phyloP scores from a whole-genome alignment of 768 basidiomycete species.

The Brasilioporus rufonigricans region DNA sequence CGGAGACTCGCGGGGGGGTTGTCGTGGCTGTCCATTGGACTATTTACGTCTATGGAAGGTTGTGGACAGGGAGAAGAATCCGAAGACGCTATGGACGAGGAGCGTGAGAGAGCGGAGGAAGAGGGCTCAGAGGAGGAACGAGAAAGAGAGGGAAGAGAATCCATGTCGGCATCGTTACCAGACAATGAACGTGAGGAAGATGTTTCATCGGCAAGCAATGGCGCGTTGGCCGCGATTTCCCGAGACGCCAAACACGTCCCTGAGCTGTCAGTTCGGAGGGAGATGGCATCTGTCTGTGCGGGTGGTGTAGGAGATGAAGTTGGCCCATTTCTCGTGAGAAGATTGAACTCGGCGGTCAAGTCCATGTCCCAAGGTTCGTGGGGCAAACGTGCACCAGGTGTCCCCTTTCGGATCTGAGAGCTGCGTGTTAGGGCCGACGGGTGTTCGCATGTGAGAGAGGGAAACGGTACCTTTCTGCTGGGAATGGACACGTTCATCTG shows the following conservation, averaged over 20 bases:
- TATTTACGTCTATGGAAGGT: constrained; percentile 18
- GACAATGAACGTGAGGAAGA: constrained; percentile 20
- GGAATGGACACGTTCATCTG: constrained; percentile 35
- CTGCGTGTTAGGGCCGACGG: background rate
- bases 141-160: constrained; percentile 35
- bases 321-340: constrained; percentile 1
- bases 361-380: constrained; percentile 41
- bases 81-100: constrained; percentile 36
- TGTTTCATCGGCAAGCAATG: constrained; percentile 20
- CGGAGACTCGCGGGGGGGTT: background rate
- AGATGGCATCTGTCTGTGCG: background rate
- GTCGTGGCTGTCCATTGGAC: constrained; percentile 13
- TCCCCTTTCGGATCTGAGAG: constrained; percentile 39
- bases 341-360: constrained; percentile 14
- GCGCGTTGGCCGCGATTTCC: background rate
- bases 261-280: too few species aligned
- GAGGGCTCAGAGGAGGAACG: constrained; percentile 32
- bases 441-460: background rate
- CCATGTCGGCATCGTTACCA: constrained; percentile 28
- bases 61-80: constrained; percentile 20
- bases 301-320: too few species aligned
- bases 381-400: constrained; percentile 41
- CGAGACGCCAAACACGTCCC: too few species aligned
- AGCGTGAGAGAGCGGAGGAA: constrained; percentile 41
- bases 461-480: constrained; percentile 33